Evolutionary conservation across 768 basidiomycete genomes (phyloP).

Genomic region (Gymnopilus junonius): DNA sequence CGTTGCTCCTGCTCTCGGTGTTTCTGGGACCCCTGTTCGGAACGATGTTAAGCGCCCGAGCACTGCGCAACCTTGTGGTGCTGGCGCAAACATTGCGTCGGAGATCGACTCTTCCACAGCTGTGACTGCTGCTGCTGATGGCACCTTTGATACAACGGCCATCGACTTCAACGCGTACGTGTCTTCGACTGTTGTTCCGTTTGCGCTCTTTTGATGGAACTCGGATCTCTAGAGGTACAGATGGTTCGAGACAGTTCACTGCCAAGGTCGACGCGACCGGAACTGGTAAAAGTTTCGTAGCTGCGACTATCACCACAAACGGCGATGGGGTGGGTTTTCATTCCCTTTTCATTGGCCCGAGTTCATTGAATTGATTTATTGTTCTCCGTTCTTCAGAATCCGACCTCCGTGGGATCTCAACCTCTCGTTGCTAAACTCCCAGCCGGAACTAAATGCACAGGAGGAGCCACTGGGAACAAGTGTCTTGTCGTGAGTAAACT

Average conservation of each 20-base stretch:
- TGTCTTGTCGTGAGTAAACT: slow-evolving; percentile 49
- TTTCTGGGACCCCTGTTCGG: slow-evolving; percentile 32
- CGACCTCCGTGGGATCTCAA: slow-evolving; percentile 40
- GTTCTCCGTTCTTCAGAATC: slow-evolving; percentile 34
- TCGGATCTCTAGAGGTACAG: slow-evolving; percentile 27
- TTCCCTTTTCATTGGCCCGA: neutral
- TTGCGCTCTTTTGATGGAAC: neutral
- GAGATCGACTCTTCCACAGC: slow-evolving; percentile 43
- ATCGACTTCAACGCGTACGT: slow-evolving; percentile 52
- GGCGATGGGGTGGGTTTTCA: slow-evolving; percentile 46
- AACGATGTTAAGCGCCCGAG: slow-evolving; percentile 39
- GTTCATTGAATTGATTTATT: neutral
- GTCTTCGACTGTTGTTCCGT: neutral
- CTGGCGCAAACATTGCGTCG: slow-evolving; percentile 39
- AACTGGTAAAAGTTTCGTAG: slow-evolving; percentile 41
- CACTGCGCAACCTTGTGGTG: slow-evolving; percentile 43
- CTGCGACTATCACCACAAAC: slow-evolving; percentile 45
- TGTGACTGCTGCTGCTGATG: slow-evolving; percentile 42
- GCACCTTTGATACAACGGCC: slow-evolving; percentile 43
- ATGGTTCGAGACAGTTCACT: slow-evolving; percentile 52
- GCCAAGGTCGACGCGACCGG: slow-evolving; percentile 52
- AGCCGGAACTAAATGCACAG: slow-evolving; percentile 52
- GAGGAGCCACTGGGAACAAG: slow-evolving; percentile 45
- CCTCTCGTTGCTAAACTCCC: slow-evolving; percentile 49
- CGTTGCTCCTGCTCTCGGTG: slow-evolving; percentile 47